phyloP scores from a whole-genome alignment of 352 stramenopile species.

The Globisporangium camurandrum region DNA sequence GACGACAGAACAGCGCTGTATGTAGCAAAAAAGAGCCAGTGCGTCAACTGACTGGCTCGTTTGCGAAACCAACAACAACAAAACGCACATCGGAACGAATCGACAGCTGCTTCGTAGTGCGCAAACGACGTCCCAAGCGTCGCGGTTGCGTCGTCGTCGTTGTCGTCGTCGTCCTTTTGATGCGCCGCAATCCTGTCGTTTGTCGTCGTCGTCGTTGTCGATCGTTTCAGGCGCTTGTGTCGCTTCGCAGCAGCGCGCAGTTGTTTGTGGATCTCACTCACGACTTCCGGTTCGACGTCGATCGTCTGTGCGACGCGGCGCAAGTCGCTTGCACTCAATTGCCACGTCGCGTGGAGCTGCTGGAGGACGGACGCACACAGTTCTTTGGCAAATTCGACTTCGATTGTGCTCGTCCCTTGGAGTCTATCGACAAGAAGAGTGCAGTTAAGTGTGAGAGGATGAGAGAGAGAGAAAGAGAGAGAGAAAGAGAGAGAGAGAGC shows the following conservation, averaged over 20 bases:
- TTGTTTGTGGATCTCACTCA: constrained; percentile 61
- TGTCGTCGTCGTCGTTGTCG: neutral
- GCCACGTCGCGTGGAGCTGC: constrained; percentile 62
- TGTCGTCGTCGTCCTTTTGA: neutral
- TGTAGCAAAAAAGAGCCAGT: neutral
- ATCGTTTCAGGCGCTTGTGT: constrained; percentile 26
- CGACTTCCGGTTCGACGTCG: constrained; percentile 53
- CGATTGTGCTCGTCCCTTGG: constrained; percentile 53
- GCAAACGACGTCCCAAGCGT: constrained; percentile 13
- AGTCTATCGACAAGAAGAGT: too few species aligned
- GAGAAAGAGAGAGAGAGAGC: neutral
- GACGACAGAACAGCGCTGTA: constrained; percentile 64
- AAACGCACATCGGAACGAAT: constrained; percentile 62
- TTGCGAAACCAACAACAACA: neutral
- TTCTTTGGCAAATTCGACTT: constrained; percentile 71
- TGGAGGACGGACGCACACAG: constrained; percentile 59
- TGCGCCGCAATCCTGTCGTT: neutral
- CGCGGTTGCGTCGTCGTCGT: neutral
- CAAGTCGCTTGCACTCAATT: constrained; percentile 49
- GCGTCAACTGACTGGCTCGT: neutral
- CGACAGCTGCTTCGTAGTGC: constrained; percentile 45
- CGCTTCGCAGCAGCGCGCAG: constrained; percentile 25
- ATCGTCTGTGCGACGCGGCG: constrained; percentile 56
- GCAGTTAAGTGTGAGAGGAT: too few species aligned
- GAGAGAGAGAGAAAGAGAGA: too few species aligned